Base-by-base conservation (phyloP, 805 yeast species). In the Saturnispora besseyi region DNA sequence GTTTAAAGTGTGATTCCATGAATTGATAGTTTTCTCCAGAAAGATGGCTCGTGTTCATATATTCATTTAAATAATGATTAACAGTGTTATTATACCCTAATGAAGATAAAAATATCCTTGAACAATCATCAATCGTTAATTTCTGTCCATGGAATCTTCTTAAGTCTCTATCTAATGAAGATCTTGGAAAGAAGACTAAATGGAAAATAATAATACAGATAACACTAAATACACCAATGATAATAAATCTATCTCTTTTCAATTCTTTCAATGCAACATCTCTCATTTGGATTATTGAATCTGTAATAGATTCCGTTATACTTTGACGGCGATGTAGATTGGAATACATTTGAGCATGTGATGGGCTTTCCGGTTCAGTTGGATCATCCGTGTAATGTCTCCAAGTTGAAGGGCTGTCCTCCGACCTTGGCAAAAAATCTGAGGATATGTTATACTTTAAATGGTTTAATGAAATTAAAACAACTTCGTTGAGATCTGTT, bases 101-200 rank as follows among this genome's bases (percentile, higher is more conserved):
- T 46, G 62, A 64, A 18, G 62, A 60, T 36, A 63, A 50, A 55
- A 75, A 81, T 18, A 78, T 63, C 32, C 96, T 71, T 56, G 84
- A 81, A 30, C 84, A 73, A 54, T 89, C 96, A 9, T 79, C 74
- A 49, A 73, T 74, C 2, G 95, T 82, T 45, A 87, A 61, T 48
- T 70, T 75, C 33, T 80, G 74, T 31, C 82, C 81, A 64, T 87
- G 87, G 55, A 87, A 63, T 45, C 96, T 68, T 57, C 91, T 75
- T 58, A 85, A 78, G 64, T 90, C 96, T 55, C 96, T 70, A 45
- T 84, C 79, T 18, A 87, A 68, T 2, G 96, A 86, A 1, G 97
- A 87, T 51, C 96, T 66, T 2, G 96, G 96, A 13, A 88, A 70
- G 62, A 89, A 89, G 0, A 83, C 78, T 45, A 87, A 69, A 38